Conservation (phyloP, 441 rosid species). For the Croton setiger region DNA sequence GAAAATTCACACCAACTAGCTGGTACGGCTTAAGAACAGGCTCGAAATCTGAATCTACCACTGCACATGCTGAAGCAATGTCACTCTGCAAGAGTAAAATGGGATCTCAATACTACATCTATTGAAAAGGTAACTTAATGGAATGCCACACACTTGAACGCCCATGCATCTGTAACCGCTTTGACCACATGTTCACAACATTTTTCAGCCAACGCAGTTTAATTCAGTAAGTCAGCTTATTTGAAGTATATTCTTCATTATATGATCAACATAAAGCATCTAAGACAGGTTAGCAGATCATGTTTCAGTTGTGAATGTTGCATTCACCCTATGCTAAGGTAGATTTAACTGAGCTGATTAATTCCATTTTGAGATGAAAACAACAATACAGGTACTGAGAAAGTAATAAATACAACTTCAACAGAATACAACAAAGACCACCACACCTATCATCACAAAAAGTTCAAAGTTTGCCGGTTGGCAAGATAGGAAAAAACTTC, state of each 20-base stretch:
- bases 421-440: not conserved
- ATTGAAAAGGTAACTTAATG: not conserved
- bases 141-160: conserved; percentile 4
- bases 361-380: not conserved
- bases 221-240: conserved; percentile 11
- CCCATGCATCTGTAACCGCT: conserved; percentile 7
- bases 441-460: not conserved
- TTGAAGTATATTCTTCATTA: conserved; percentile 5
- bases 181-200: conserved; percentile 6
- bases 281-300: not conserved
- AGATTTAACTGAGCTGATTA: not conserved
- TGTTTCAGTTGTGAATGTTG: not conserved
- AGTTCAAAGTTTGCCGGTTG: not conserved
- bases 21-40: conserved; percentile 93
- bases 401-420: not conserved
- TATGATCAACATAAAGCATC: conserved; percentile 18
- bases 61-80: conserved; percentile 76
- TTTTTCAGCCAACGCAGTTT: conserved; percentile 3
- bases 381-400: not conserved
- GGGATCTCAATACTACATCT: conserved; percentile 5
- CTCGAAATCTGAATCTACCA: conserved; percentile 69
- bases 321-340: not conserved
- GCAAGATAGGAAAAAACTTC: not conserved
- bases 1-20: conserved; percentile 95
- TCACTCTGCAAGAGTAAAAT: conserved; percentile 49